phyloP scores from a whole-genome alignment of 2,329 filamentous ascomycete species.

The Beauveria sp. region DNA sequence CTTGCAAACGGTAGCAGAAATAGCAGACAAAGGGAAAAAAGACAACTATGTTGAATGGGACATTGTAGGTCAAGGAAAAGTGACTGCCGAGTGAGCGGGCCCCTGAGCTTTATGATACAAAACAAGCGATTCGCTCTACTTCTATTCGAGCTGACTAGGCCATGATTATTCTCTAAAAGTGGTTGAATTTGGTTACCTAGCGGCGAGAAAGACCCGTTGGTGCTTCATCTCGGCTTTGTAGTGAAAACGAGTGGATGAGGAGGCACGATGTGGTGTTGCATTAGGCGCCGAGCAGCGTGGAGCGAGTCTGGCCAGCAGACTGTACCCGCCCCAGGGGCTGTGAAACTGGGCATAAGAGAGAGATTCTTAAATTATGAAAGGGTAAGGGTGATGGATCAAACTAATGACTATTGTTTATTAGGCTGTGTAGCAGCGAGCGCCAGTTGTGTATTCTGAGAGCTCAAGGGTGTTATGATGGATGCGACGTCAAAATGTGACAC shows the following conservation, averaged over 20 bases:
- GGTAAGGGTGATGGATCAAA: not conserved
- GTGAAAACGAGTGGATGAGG: constrained; percentile 3
- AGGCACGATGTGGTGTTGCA: not conserved
- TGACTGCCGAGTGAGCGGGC: not conserved
- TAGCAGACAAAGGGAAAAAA: constrained; percentile 9
- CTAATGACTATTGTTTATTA: not conserved
- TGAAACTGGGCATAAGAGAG: not conserved
- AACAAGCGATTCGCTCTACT: not conserved
- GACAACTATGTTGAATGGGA: not conserved
- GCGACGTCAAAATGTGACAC: not conserved
- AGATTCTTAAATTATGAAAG: not conserved
- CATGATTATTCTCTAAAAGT: not conserved
- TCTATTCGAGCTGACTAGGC: too few species aligned
- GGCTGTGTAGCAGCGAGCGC: not conserved
- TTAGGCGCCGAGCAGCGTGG: constrained; percentile 3
- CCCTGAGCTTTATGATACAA: not conserved
- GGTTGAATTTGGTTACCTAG: not conserved
- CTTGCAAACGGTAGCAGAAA: not conserved
- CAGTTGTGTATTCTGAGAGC: not conserved
- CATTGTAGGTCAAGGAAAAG: not conserved
- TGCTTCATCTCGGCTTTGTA: not conserved
- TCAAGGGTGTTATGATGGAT: not conserved
- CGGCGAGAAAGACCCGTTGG: not conserved
- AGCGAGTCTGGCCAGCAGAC: not conserved
- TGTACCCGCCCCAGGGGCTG: not conserved